Conservation (phyloP, 305 asterid genomes). For the Coffea humblotiana region DNA sequence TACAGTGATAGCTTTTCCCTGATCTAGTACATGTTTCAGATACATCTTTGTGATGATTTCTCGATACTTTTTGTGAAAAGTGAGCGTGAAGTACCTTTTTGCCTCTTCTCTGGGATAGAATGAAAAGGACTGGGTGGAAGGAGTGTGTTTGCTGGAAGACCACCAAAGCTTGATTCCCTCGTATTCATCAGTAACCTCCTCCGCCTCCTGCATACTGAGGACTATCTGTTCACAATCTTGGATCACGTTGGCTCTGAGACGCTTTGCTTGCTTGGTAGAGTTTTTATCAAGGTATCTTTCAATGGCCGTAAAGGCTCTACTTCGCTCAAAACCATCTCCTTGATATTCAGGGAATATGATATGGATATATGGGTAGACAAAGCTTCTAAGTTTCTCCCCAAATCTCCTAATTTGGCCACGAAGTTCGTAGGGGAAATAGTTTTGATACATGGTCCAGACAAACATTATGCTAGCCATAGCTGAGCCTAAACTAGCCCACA, state of each 20-base stretch:
- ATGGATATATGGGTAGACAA: constrained; percentile 43
- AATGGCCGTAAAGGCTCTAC: constrained; percentile 35
- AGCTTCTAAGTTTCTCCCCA: constrained; percentile 10
- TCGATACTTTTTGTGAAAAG: too few species aligned
- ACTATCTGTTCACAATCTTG: constrained; percentile 17
- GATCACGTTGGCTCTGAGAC: constrained; percentile 16
- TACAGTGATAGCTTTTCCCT: constrained; percentile 7
- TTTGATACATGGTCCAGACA: constrained; percentile 32
- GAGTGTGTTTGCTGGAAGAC: background rate
- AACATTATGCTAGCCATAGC: constrained; percentile 30
- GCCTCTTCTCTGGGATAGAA: background rate
- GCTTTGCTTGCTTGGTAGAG: constrained; percentile 20
- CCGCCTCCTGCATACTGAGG: constrained; percentile 27
- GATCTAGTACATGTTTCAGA: background rate
- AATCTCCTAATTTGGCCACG: constrained; percentile 18
- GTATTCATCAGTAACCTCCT: constrained; percentile 24
- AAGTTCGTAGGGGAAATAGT: constrained; percentile 41
- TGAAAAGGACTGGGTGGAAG: background rate
- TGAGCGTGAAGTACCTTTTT: constrained; percentile 16
- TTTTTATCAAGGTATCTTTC: constrained; percentile 21
- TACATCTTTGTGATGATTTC: too few species aligned
- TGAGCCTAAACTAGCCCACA: background rate
- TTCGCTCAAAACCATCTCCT: constrained; percentile 40
- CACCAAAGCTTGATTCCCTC: constrained; percentile 15
- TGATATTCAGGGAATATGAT: constrained; percentile 47